Evolutionary conservation across 345 rosid genomes (phyloP).

Genomic region (Cardamine occulta): DNA sequence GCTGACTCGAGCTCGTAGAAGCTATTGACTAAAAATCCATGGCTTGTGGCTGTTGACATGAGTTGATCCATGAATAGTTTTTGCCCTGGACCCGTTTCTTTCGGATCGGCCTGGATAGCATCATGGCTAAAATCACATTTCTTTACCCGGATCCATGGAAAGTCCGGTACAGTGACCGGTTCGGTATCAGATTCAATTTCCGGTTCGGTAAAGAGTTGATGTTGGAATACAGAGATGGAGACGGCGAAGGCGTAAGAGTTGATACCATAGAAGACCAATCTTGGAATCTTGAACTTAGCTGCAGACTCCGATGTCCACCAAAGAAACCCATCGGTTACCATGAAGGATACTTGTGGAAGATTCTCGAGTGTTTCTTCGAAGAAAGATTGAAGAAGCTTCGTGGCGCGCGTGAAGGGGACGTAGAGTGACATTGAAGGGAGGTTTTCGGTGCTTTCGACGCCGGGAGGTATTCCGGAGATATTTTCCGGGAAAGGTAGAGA

Average conservation of each 20-base stretch:
- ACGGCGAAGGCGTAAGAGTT: constrained; percentile 40
- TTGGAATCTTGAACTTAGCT: constrained; percentile 59
- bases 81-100: constrained; percentile 7
- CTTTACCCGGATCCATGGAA: constrained; percentile 69
- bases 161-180: constrained; percentile 51
- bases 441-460: constrained; percentile 69
- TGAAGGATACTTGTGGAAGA: constrained; percentile 54
- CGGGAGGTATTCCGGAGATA: constrained; percentile 53
- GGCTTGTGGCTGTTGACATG: constrained; percentile 34
- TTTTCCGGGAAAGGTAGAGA: constrained; percentile 59
- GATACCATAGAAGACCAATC: constrained; percentile 62
- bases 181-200: constrained; percentile 46
- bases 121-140: constrained; percentile 47
- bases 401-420: constrained; percentile 56
- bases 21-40: constrained; percentile 57
- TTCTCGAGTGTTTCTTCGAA: constrained; percentile 52
- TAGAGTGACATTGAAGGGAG: constrained; percentile 69
- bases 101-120: background rate
- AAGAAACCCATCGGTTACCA: constrained; percentile 72
- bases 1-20: constrained; percentile 68
- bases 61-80: constrained; percentile 32
- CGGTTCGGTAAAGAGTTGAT: constrained; percentile 35
- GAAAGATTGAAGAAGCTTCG: constrained; percentile 59
- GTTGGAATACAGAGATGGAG: background rate
- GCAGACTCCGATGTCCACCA: constrained; percentile 87